Evolutionary conservation across 2,329 filamentous ascomycete species (phyloP).

Genomic region (Zymoseptoria ardabiliae): DNA sequence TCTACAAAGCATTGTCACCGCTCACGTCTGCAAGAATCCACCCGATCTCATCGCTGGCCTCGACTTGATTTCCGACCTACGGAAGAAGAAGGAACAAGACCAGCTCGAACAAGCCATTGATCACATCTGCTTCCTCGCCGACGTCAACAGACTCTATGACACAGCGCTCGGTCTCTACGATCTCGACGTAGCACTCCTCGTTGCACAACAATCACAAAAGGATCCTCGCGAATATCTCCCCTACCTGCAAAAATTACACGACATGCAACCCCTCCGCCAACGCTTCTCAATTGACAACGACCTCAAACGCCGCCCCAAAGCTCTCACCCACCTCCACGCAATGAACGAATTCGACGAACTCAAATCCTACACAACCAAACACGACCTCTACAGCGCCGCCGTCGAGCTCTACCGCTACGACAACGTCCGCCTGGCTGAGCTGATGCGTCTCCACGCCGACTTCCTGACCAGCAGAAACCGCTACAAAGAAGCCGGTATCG

Average conservation of each 20-base stretch:
- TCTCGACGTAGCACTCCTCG: constrained; percentile 77
- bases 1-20: constrained; percentile 87
- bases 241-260: constrained; percentile 81
- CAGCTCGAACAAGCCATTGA: constrained; percentile 84
- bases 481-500: constrained; percentile 77
- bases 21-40: constrained; percentile 86
- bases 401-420: constrained; percentile 82
- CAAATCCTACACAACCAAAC: constrained; percentile 67
- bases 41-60: constrained; percentile 85
- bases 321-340: constrained; percentile 66
- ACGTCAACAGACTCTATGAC: constrained; percentile 87
- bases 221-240: constrained; percentile 93
- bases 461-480: constrained; percentile 67
- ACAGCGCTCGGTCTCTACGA: constrained; percentile 86
- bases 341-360: constrained; percentile 71
- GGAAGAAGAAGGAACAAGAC: constrained; percentile 53
- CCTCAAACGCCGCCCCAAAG: constrained; percentile 68
- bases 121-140: constrained; percentile 94
- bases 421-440: constrained; percentile 52
- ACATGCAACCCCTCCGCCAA: constrained; percentile 61
- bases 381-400: constrained; percentile 70
- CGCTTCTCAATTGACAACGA: constrained; percentile 85
- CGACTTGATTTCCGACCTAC: constrained; percentile 65
- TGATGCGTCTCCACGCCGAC: constrained; percentile 73
- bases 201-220: constrained; percentile 92